Conservation (phyloP, 1,139 yeast genomes). For the Hemisphaericaspora xylanilytica region DNA sequence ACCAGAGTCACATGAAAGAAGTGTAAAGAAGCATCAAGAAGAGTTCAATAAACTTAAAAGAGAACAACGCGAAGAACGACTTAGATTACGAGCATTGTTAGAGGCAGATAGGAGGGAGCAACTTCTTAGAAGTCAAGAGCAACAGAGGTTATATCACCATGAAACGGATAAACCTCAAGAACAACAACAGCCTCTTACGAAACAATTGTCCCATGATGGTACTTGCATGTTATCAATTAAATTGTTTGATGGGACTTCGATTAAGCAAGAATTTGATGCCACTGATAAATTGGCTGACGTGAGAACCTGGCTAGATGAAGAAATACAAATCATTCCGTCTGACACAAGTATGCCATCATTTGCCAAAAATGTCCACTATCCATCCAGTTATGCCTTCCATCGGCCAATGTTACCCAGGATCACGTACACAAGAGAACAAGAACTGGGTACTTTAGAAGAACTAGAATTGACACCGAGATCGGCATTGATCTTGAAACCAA, state of each 20-base stretch:
- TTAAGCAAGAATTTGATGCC: constrained; percentile 42
- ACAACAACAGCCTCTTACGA: not conserved
- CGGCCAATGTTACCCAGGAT: constrained; percentile 36
- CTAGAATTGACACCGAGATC: constrained; percentile 64
- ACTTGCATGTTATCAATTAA: constrained; percentile 49
- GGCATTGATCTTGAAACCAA: constrained; percentile 62
- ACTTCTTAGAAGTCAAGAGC: constrained; percentile 38
- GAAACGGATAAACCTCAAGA: not conserved
- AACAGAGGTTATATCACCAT: constrained; percentile 3
- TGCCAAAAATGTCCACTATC: constrained; percentile 33
- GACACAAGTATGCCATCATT: constrained; percentile 34
- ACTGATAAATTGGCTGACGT: constrained; percentile 51
- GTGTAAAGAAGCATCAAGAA: constrained; percentile 33
- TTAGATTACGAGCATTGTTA: constrained; percentile 50
- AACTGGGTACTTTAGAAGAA: constrained; percentile 43
- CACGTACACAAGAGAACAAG: constrained; percentile 50
- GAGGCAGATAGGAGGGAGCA: constrained; percentile 54
- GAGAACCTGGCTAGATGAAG: constrained; percentile 59
- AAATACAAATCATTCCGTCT: constrained; percentile 30
- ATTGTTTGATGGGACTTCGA: constrained; percentile 53
- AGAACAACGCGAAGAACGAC: constrained; percentile 47
- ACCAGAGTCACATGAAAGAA: constrained; percentile 8
- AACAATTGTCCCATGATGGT: not conserved
- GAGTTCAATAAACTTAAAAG: constrained; percentile 34
- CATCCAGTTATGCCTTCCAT: constrained; percentile 38